Base-by-base conservation (phyloP, 2,329 filamentous ascomycete species). In the Emydomyces testavorans region DNA sequence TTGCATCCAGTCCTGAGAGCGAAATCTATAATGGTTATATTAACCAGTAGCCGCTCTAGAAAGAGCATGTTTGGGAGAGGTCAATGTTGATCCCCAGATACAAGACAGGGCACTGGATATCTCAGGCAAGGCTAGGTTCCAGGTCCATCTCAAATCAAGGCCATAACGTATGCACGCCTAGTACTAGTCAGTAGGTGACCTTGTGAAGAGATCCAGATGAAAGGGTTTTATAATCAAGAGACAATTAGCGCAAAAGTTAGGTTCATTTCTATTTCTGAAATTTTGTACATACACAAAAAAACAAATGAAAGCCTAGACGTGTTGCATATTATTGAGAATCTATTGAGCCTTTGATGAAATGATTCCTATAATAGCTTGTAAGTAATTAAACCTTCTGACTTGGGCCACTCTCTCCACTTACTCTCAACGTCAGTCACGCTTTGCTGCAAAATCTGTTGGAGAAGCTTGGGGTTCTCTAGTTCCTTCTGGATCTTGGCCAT, bases 401-500 rank as follows among this genome's bases (percentile, higher is more conserved):
- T 34, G 3, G 34, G 18, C 11, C 29, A 20, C 32, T 15, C 23
- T 20, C 24, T 45, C 21, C 13, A 67, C 79, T 68, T 76, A 95
- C 89, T 90, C 82, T 98, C 92, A 66, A 98, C 82, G 71, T 98
- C 92, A 56, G 83, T 73, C 64, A 98, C 79, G 70, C 88, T 94
- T 79, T 98, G 92, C 75, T 92, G 84, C 60, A 98, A 81, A 64
- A 98, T 95, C 76, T 95, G 88, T 78, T 95, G 87, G 62, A 98
- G 82, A 58, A 83, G 78, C 80, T 89, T 96, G 69, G 93, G 92
- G 79, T 85, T 95, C 79, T 95, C 86, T 51, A 98, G 81, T 78
- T 96, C 90, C 81, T 96, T 96, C 72, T 85, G 83, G 66, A 96
- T 92, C 81, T 95, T 98, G 76, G 84, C 80, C 64, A 98, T 96